A percentile compares a stretch with the other conserved stretches of the same genome.
Evolutionary conservation across 2,329 filamentous ascomycete species (phyloP).

Genomic region (Diaporthe velutina): DNA sequence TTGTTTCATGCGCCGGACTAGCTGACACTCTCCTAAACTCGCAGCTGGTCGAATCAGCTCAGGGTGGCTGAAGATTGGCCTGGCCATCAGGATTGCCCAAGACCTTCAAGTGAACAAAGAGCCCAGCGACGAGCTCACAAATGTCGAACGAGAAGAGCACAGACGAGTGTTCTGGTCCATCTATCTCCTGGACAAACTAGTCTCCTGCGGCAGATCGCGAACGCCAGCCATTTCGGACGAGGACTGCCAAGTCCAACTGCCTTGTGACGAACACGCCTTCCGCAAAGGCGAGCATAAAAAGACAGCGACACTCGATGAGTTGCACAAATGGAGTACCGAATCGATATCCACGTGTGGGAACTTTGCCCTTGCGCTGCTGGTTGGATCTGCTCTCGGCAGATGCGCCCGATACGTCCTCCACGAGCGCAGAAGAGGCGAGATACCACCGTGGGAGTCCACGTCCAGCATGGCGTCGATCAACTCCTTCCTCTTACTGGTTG

Average conservation of each 20-base stretch:
- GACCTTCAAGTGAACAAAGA: not conserved
- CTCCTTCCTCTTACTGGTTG: not conserved
- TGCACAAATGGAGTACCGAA: not conserved
- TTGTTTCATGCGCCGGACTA: too few species aligned
- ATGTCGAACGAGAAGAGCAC: conserved; percentile 2
- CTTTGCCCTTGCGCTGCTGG: not conserved
- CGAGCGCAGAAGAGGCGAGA: not conserved
- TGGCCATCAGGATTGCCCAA: conserved; percentile 17
- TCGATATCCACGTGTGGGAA: not conserved
- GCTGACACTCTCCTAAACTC: not conserved
- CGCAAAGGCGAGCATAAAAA: not conserved
- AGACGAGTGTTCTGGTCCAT: conserved; percentile 5
- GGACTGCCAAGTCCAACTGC: not conserved
- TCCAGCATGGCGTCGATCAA: not conserved
- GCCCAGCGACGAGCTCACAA: not conserved
- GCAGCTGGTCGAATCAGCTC: not conserved
- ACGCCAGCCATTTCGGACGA: not conserved
- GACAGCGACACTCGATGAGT: not conserved
- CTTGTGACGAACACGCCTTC: not conserved
- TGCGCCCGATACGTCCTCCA: conserved; percentile 10
- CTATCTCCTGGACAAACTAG: conserved; percentile 1
- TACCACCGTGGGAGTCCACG: not conserved
- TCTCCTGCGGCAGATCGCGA: not conserved
- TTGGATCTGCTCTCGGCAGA: not conserved
- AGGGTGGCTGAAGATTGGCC: not conserved